Percentiles rank a stretch among this genome's conserved stretches.
These are phyloP conservation scores for Przewalskia tangutica DNA, from an alignment of 257 asterid species.

Conservation along the genomic window DNA sequence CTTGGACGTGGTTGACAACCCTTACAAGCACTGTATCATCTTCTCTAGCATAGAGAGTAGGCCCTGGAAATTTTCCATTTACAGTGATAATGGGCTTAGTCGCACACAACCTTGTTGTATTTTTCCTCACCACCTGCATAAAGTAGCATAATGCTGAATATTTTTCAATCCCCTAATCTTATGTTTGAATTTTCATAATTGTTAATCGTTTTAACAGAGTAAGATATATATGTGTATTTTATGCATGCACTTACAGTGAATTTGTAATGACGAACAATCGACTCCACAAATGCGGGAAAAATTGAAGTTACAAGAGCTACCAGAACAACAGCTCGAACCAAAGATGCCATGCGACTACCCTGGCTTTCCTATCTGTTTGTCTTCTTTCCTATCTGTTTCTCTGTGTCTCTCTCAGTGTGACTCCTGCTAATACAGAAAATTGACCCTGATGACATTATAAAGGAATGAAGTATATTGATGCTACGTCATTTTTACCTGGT, in stretches of 20 bases:
- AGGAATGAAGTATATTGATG: slow-evolving; percentile 18
- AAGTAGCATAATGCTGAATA: neutral
- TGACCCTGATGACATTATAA: slow-evolving; percentile 15
- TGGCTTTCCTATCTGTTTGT: neutral
- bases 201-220: neutral
- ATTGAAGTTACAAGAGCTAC: slow-evolving; percentile 5
- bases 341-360: slow-evolving; percentile 7
- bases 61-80: slow-evolving; percentile 74
- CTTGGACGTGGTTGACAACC: slow-evolving; percentile 47
- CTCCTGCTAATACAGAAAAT: neutral
- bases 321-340: slow-evolving; percentile 16
- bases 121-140: slow-evolving; percentile 45
- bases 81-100: slow-evolving; percentile 48
- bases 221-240: neutral
- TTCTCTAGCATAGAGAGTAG: slow-evolving; percentile 59
- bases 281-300: slow-evolving; percentile 17
- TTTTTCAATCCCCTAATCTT: neutral
- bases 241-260: slow-evolving; percentile 36
- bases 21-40: slow-evolving; percentile 53
- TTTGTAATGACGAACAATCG: slow-evolving; percentile 46
- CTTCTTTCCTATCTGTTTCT: neutral
- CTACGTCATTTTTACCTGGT: slow-evolving; percentile 42
- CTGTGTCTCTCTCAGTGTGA: neutral
- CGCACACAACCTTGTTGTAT: slow-evolving; percentile 37
- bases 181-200: neutral